Percentiles rank a stretch among this genome's conserved stretches.
These are phyloP conservation scores for Trametopsis cervina DNA, from an alignment of 768 basidiomycete genomes.

Conservation along the genomic window DNA sequence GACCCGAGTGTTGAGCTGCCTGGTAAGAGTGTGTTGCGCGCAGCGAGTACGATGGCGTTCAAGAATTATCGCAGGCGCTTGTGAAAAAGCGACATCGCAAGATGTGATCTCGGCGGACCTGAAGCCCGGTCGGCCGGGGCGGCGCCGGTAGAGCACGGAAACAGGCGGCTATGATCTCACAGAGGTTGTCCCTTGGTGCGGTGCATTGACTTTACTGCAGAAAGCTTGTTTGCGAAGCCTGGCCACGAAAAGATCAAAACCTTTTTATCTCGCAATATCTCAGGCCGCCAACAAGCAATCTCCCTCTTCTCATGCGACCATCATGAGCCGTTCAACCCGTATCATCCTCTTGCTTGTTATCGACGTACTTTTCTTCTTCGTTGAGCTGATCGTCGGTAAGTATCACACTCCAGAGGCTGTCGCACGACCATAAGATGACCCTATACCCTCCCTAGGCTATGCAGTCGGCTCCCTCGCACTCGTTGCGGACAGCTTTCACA, in stretches of 20 bases:
- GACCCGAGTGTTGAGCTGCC: too few relatives aligned
- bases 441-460: conserved; percentile 53
- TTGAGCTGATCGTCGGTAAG: conserved; percentile 77
- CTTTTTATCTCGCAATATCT: conserved; percentile 6
- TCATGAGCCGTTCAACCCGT: conserved; percentile 58
- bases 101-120: not conserved
- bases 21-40: too few relatives aligned
- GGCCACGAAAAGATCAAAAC: too few relatives aligned
- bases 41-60: too few relatives aligned
- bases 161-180: not conserved
- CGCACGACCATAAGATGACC: not conserved
- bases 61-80: not conserved
- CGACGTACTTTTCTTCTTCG: conserved; percentile 80
- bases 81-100: not conserved
- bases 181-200: too few relatives aligned
- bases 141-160: not conserved
- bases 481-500: conserved; percentile 96
- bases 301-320: conserved; percentile 21
- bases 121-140: not conserved
- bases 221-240: too few relatives aligned
- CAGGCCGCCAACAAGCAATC: conserved; percentile 1
- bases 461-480: conserved; percentile 93
- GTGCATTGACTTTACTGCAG: too few relatives aligned
- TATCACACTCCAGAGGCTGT: conserved; percentile 1
- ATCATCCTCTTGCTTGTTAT: conserved; percentile 77